phyloP scores from a whole-genome alignment of 805 yeast genomes.

The Candida nitratophila region DNA sequence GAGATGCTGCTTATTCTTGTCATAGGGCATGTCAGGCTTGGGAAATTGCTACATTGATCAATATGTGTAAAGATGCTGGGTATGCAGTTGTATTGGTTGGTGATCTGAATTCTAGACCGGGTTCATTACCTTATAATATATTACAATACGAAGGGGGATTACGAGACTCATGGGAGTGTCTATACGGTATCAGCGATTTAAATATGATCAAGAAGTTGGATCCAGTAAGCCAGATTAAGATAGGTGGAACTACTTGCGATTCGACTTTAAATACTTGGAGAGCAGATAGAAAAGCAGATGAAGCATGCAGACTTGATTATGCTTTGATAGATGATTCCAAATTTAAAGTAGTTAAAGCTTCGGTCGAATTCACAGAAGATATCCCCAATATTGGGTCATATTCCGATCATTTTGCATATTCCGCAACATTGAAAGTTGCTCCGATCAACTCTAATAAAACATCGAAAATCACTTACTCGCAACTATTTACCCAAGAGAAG shows the following conservation, averaged over 20 bases:
- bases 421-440: constrained; percentile 32
- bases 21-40: constrained; percentile 95
- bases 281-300: constrained; percentile 39
- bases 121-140: constrained; percentile 71
- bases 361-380: constrained; percentile 66
- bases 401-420: constrained; percentile 90
- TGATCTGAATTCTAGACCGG: constrained; percentile 86
- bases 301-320: constrained; percentile 87
- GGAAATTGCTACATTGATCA: constrained; percentile 74
- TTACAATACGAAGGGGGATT: constrained; percentile 64
- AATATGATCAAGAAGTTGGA: constrained; percentile 36
- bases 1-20: constrained; percentile 85
- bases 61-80: constrained; percentile 60
- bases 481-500: not conserved
- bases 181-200: constrained; percentile 43
- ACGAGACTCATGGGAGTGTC: constrained; percentile 74
- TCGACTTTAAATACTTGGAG: constrained; percentile 87
- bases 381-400: constrained; percentile 66
- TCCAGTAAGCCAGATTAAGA: constrained; percentile 54
- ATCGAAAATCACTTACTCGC: not conserved
- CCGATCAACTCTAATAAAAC: constrained; percentile 5
- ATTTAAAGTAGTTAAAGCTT: constrained; percentile 51
- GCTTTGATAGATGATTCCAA: constrained; percentile 62
- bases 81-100: constrained; percentile 87
- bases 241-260: constrained; percentile 89